Percentiles rank a stretch among this genome's conserved stretches.
These are phyloP conservation scores for Botrytis squamosa DNA, from an alignment of 2,329 filamentous ascomycete species.

Conservation along the genomic window DNA sequence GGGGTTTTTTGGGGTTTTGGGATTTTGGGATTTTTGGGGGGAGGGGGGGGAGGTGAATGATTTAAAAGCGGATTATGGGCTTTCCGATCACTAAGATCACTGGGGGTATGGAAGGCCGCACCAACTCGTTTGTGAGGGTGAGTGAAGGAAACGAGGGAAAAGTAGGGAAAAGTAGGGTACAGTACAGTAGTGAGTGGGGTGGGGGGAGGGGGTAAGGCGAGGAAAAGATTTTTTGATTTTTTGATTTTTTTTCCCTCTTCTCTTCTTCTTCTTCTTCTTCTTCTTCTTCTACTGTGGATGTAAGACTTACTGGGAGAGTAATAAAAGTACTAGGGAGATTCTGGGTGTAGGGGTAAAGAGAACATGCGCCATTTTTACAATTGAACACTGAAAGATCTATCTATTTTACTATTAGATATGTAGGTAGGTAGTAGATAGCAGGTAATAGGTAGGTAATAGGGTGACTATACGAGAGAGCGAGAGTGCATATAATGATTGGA, in stretches of 20 bases:
- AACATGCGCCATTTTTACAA: background rate
- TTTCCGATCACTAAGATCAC: conserved; percentile 8
- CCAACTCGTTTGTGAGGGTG: background rate
- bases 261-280: too few species aligned
- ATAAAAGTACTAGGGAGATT: too few species aligned
- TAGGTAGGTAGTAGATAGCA: too few species aligned
- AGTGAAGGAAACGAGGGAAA: background rate
- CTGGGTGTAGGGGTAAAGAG: background rate
- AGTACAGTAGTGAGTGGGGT: background rate
- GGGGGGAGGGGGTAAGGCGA: background rate
- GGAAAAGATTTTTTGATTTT: background rate
- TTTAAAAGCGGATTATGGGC: background rate
- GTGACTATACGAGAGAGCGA: background rate
- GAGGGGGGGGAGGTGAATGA: background rate
- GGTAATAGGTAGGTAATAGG: too few species aligned
- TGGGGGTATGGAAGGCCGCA: background rate
- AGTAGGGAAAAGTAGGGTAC: background rate
- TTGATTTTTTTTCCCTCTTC: background rate
- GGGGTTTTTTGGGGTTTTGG: background rate
- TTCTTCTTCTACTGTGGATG: background rate
- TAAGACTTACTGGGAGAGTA: too few species aligned
- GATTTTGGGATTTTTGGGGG: background rate
- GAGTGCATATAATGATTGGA: background rate
- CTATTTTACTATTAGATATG: background rate
- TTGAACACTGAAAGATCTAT: background rate